Evolutionary conservation across 345 rosid genomes (phyloP), one percentile per base, ranked within the genome.

Genomic region (Eutrema yunnanense): DNA sequence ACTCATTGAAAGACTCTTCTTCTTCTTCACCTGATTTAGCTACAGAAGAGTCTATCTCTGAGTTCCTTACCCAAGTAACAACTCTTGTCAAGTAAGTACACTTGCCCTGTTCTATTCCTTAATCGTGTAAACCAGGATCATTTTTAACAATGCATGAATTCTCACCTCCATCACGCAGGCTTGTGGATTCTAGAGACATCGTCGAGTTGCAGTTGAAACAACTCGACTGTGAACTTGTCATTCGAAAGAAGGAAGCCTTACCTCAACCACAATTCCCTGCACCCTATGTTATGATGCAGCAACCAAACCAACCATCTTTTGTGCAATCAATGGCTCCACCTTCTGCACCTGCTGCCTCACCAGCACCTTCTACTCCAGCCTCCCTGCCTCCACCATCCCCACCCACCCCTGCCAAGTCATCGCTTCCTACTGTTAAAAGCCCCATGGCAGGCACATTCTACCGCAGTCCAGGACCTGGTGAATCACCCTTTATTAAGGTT

Each of bases 391-490:
- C 87, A 43, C 72, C 86, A 37, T 53, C 85, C 54, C 72, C 90
- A 66, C 80, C 82, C 14, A 72, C 81, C 76, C 60, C 85, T 5
- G 55, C 84, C 13, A 87, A 86, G 66, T 84, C 95, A 56, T 88
- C 84, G 2, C 87, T 65, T 81, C 96, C 90, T 13, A 78, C 95
- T 73, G 82, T 92, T 52, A 86, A 85, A 79, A 88, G 92, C 66
- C 96, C 98, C 13, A 92, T 92, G 98, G 89, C 95, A 2, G 98
- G 98, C 59, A 92, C 95, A 60, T 86, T 92, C 79, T 92, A 92
- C 79, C 81, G 92, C 67, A 80, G 90, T 82, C 71, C 96, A 2
- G 94, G 14, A 36, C 98, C 98, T 9, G 84, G 92, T 40, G 96
- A 86, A 82, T 90, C 88, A 29, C 84, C 87, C 41, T 89, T 92